phyloP scores from a whole-genome alignment of 2,329 filamentous ascomycete genomes.

The Aschersonia sp. region DNA sequence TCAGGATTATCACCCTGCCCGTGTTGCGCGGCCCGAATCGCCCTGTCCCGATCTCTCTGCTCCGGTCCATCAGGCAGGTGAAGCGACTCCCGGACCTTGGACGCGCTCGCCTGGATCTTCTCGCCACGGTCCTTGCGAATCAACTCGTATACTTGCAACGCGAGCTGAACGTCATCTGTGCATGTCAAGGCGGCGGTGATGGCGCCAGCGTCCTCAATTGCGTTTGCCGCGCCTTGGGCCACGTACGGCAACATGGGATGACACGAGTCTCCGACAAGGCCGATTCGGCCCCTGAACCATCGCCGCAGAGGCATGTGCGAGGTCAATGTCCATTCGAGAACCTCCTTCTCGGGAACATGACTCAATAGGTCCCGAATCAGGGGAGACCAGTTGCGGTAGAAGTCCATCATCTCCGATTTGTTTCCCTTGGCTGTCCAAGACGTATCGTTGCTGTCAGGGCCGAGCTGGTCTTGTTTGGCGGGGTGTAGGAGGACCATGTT shows the following conservation, averaged over 20 bases:
- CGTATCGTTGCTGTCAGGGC: slow-evolving; percentile 29
- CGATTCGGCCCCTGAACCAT: slow-evolving; percentile 21
- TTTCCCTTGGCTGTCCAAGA: slow-evolving; percentile 48
- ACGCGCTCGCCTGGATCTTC: slow-evolving; percentile 8
- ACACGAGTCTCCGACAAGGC: slow-evolving; percentile 49
- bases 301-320: slow-evolving; percentile 44
- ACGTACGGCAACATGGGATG: slow-evolving; percentile 56
- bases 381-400: slow-evolving; percentile 47
- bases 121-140: slow-evolving; percentile 9
- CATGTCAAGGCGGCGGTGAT: slow-evolving; percentile 7
- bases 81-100: slow-evolving; percentile 4
- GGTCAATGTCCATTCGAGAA: slow-evolving; percentile 52
- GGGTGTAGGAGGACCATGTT: slow-evolving; percentile 39
- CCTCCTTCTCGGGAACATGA: slow-evolving; percentile 47
- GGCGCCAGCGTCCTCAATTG: slow-evolving; percentile 46
- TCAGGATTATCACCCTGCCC: slow-evolving; percentile 7
- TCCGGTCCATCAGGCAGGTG: slow-evolving; percentile 9
- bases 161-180: slow-evolving; percentile 8
- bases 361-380: slow-evolving; percentile 45
- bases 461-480: background rate
- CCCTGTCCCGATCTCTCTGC: slow-evolving; percentile 7
- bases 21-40: slow-evolving; percentile 6
- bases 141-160: slow-evolving; percentile 8
- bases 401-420: slow-evolving; percentile 32
- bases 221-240: slow-evolving; percentile 53